A percentile compares a stretch with the other conserved stretches of the same genome.
phyloP scores from a whole-genome alignment of 768 basidiomycete species.

The Leccinellum albellum region DNA sequence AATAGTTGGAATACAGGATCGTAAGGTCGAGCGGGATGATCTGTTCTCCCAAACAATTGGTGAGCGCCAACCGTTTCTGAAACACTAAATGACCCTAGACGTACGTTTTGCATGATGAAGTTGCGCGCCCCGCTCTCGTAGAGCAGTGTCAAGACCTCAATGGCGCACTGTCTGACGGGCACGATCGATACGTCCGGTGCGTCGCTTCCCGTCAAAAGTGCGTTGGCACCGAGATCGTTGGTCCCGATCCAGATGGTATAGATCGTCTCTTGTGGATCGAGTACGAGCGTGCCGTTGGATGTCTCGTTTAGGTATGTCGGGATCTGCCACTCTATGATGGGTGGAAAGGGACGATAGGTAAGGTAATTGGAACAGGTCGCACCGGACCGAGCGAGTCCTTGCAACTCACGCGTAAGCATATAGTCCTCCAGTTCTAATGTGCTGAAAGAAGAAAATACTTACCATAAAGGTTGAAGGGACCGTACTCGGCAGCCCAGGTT shows the following conservation, averaged over 20 bases:
- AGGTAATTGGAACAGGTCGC: constrained; percentile 65
- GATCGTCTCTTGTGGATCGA: constrained; percentile 43
- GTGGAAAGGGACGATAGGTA: constrained; percentile 54
- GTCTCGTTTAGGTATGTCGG: constrained; percentile 47
- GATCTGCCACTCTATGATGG: constrained; percentile 46
- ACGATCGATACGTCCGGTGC: constrained; percentile 49
- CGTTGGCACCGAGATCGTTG: constrained; percentile 56
- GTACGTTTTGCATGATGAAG: constrained; percentile 66
- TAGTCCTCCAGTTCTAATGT: not conserved
- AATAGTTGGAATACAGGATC: constrained; percentile 43
- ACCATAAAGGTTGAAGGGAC: constrained; percentile 49
- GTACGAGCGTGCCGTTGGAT: constrained; percentile 37
- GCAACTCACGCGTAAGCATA: not conserved
- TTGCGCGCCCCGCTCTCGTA: constrained; percentile 60
- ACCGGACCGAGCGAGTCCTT: constrained; percentile 52
- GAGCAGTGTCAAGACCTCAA: constrained; percentile 56
- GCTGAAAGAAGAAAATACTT: not conserved
- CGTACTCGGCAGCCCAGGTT: constrained; percentile 53
- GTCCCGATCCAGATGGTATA: constrained; percentile 71
- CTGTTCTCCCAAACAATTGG: constrained; percentile 24
- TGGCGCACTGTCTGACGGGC: constrained; percentile 52
- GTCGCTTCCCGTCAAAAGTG: constrained; percentile 50
- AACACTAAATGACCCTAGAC: constrained; percentile 11
- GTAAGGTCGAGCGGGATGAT: constrained; percentile 55
- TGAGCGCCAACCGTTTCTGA: not conserved